phyloP scores from a whole-genome alignment of 257 asterid genomes.

The Penstemon newberryi region DNA sequence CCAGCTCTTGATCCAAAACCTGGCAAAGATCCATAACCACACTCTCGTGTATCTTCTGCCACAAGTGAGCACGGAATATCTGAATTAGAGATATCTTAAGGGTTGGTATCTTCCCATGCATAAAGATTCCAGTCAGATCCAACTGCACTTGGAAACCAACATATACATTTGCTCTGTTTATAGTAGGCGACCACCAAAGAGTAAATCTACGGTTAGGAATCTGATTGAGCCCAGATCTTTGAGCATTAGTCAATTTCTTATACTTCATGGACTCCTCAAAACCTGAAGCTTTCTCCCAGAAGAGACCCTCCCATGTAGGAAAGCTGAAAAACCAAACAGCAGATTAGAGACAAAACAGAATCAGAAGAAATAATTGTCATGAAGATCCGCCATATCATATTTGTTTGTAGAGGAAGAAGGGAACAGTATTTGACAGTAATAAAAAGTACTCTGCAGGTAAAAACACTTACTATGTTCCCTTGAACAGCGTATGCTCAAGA shows the following conservation, averaged over 20 bases:
- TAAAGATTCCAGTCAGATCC: conserved; percentile 96
- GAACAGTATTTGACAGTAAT: not conserved
- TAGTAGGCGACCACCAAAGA: conserved; percentile 99
- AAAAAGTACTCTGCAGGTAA: not conserved
- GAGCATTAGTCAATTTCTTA: conserved; percentile 96
- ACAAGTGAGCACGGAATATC: conserved; percentile 99
- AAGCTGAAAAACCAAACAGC: conserved; percentile 57
- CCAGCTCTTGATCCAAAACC: conserved; percentile 97
- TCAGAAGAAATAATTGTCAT: not conserved
- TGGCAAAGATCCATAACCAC: conserved; percentile 99
- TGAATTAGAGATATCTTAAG: conserved; percentile 93
- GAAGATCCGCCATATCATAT: not conserved
- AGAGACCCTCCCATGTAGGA: conserved; percentile 99
- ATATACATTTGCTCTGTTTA: conserved; percentile 93
- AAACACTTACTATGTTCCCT: conserved; percentile 95
- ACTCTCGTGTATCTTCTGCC: conserved; percentile 99
- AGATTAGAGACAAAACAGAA: not conserved
- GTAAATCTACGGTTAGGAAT: conserved; percentile 96
- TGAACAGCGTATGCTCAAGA: conserved; percentile 92
- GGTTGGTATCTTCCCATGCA: conserved; percentile 99
- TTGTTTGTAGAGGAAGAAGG: not conserved
- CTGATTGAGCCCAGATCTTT: conserved; percentile 97
- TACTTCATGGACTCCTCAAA: conserved; percentile 99
- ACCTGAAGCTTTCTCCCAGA: conserved; percentile 99
- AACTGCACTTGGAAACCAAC: conserved; percentile 99